Base-by-base conservation (phyloP, 2,329 filamentous ascomycete genomes). In the Diaporthe eres region DNA sequence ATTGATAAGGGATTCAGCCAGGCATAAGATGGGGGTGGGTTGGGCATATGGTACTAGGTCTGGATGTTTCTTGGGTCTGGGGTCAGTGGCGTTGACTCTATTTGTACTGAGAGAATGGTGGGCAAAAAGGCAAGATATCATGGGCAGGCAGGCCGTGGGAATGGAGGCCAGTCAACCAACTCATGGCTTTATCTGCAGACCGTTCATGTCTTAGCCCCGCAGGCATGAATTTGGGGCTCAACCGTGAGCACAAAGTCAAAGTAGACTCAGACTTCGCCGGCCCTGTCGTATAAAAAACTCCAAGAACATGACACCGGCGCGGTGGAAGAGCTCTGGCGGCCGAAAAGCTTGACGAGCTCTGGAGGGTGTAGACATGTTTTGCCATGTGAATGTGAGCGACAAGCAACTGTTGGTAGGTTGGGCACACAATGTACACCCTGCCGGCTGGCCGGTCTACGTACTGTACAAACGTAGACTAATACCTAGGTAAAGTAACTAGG, bases 1-100 rank as follows among this genome's bases (percentile, higher is more conserved):
- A 71, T 70, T 65, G 74, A 51, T 47, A 74, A 74, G 47, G 71
- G 71, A n/a, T 60, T 71, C 15, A 51, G 58, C n/a, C 22, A 51
- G 74, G 55, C 47, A 75, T 63, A 71, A 63, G 58, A 73, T 58
- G 61, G 70, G 51, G 57, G 68, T 53, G 53, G 58, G 61, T 31
- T 31, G 31, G 31, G 47, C 28, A 58, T 47, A n/a, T 39, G 34
- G 22, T 53, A 42, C 49, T 49, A 34, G 71, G 65, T 72, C 70
- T 47, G 44, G 70, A 47, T 53, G 53, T 58, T 13, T 65, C 28
- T 72, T 73, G n/a, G 49, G 44, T 63, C 13, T 37, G 71, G 68
- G 47, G 44, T 63, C 71, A 73, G 47, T 63, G 71, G 71, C 71
- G 71, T 73, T 73, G 58, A 47, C 19, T 34, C 70, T 42, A n/a